Evolutionary conservation across 73 alveolate species (phyloP).

Genomic region (Paramecium octaurelia): DNA sequence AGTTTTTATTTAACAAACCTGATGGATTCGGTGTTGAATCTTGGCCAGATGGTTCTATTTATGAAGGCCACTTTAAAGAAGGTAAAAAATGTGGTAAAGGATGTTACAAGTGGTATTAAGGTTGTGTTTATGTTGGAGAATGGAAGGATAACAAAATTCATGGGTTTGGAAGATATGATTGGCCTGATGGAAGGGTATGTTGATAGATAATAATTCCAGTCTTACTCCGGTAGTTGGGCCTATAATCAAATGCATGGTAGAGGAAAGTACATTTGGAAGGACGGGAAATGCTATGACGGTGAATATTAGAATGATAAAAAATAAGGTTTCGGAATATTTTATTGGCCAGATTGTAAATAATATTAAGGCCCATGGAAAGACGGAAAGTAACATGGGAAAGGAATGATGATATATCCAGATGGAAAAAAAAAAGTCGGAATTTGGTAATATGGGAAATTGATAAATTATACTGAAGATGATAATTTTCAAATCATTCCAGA

Average conservation of each 20-base stretch:
- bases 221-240: conserved; percentile 68
- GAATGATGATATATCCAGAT: conserved; percentile 34
- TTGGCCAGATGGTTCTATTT: conserved; percentile 74
- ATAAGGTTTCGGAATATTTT: conserved; percentile 75
- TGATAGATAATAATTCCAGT: not conserved
- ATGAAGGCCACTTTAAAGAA: conserved; percentile 69
- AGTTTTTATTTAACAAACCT: not conserved
- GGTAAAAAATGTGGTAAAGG: conserved; percentile 76
- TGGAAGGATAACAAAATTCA: conserved; percentile 68
- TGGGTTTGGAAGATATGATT: conserved; percentile 9
- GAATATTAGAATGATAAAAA: conserved; percentile 67
- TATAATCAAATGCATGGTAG: conserved; percentile 73
- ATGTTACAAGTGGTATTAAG: conserved; percentile 60
- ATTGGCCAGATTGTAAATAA: conserved; percentile 68
- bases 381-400: conserved; percentile 78
- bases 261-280: conserved; percentile 73
- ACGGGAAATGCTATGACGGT: conserved; percentile 77
- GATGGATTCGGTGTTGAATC: conserved; percentile 71
- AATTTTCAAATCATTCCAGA: not conserved
- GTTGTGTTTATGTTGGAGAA: conserved; percentile 50
- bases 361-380: conserved; percentile 72
- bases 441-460: conserved; percentile 63
- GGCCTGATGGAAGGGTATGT: conserved; percentile 45
- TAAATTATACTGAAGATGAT: not conserved
- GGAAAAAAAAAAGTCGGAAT: conserved; percentile 52